Evolutionary conservation across 306 rosid genomes (phyloP), one percentile per base, ranked within the genome.

Genomic region (Sicyos edulis): DNA sequence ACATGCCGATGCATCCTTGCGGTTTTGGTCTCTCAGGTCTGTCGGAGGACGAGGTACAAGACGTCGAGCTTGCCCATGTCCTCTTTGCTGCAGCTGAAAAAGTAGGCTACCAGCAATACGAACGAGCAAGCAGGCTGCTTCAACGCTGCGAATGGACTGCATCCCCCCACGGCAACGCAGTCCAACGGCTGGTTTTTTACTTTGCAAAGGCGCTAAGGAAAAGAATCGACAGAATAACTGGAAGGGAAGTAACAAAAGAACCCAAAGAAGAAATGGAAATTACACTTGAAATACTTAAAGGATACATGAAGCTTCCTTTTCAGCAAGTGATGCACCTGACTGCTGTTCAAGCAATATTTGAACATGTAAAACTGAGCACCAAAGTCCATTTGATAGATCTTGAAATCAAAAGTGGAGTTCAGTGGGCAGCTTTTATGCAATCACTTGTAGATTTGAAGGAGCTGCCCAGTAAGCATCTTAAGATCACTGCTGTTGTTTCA

Each of bases 41-140:
- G 10, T 83, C 88, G 0, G 83, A 84, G 34, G 86, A 86, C 45
- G 90, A 90, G 70, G 79, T 63, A 17, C 71, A 77, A 79, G 98
- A 90, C 5, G 78, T 86, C 26, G 96, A 85, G 62, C 98, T 92
- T 57, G 88, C 81, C 20, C 92, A 92, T 74, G 44, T 81, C 34
- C 88, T 92, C 24, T 80, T 88, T 51, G 83, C 88, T 56, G 89
- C 89, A 22, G 96, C 92, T 13, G 92, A 92, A 79, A 90, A 75
- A 51, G 89, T 89, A 19, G 77, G 86, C 19, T 80, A 73, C 75
- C 82, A 82, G 32, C 88, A 92, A 78, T 86, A 55, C 17, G 92
- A 85, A 15, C 83, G 86, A 5, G 98, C 96, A 0, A 82, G 77
- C 29, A 76, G 74, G 53, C 66, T 92, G 56, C 96, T 92, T 61